A percentile compares a stretch with the other conserved stretches of the same genome.
phyloP scores from a whole-genome alignment of 345 rosid genomes.

The Populus davidiana region DNA sequence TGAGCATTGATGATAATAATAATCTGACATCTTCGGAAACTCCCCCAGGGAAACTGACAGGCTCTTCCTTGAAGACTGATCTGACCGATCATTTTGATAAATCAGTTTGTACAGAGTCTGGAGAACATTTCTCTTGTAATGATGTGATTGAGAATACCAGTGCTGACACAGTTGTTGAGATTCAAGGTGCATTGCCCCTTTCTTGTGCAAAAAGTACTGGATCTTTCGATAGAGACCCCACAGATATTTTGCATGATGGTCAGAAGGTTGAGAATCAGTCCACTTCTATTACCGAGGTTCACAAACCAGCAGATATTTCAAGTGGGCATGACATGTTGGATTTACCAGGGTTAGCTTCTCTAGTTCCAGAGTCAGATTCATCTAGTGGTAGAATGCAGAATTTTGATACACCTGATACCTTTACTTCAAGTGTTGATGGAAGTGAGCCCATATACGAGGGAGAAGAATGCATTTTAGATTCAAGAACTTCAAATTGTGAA shows the following conservation, averaged over 20 bases:
- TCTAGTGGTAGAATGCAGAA: constrained; percentile 47
- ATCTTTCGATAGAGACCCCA: constrained; percentile 19
- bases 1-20: constrained; percentile 30
- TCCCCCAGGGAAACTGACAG: constrained; percentile 25
- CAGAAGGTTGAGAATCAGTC: constrained; percentile 27
- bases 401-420: constrained; percentile 44
- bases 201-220: constrained; percentile 32
- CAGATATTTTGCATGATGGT: constrained; percentile 19
- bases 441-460: constrained; percentile 97
- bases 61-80: constrained; percentile 28
- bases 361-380: constrained; percentile 48
- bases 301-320: constrained; percentile 35
- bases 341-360: constrained; percentile 22
- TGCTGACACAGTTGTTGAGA: constrained; percentile 22
- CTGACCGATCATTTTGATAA: constrained; percentile 31
- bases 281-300: constrained; percentile 20
- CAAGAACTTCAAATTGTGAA: constrained; percentile 48
- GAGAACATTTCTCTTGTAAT: constrained; percentile 23
- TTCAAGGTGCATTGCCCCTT: constrained; percentile 28
- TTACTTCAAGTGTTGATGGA: constrained; percentile 56
- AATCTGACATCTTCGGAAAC: constrained; percentile 23
- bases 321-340: constrained; percentile 25
- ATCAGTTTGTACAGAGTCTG: constrained; percentile 26
- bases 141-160: constrained; percentile 30
- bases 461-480: constrained; percentile 81